Base-by-base conservation (phyloP, 441 rosid species). In the Isatis lusitanica region DNA sequence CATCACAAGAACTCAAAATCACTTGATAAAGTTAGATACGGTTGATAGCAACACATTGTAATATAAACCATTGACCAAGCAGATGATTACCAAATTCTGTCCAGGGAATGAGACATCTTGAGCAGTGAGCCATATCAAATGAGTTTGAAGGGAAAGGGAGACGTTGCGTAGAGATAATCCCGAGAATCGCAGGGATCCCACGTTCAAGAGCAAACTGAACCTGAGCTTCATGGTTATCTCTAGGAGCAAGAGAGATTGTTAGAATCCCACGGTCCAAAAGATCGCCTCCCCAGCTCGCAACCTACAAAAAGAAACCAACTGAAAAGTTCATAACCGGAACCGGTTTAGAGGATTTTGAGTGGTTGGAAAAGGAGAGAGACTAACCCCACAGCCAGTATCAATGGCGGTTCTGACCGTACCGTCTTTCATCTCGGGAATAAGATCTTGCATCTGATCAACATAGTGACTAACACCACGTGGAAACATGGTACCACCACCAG, bases 41-140 rank as follows among this genome's bases (percentile, higher is more conserved):
- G 24, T 21, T 21, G 24, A 21, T 21, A 28, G 35, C 58, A 53
- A 30, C 21, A n/a, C 4, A 56, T 8, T 8, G 26, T 57, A 56
- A 9, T n/a, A 0, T 55, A 55, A 33, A 33, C 62, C 42, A 57
- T 15, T 6, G n/a, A n/a, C 0, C 3, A 16, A 58, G 28, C 9
- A 57, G 59, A 51, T 33, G 68, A 17, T 35, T 77, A 63, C 98
- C 95, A 13, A 42, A 77, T 13, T 80, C 75, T 1, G 79, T 81
- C 97, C 98, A 93, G 0, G 98, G 98, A 66, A 93, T 93, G 50
- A 93, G 95, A 83, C 98, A 93, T 57, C 98, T 90, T 72, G 97
- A 93, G 84, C 98, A 93, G 31, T 89, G 97, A 21, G 98, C 98
- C 94, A 91, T 90, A 85, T 90, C 97, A 48, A 93, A 93, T 10